Percentiles rank a stretch among this genome's conserved stretches.
Conservation (phyloP, 192 early-diverging fungal genomes). For the Allomyces macrogynus region DNA sequence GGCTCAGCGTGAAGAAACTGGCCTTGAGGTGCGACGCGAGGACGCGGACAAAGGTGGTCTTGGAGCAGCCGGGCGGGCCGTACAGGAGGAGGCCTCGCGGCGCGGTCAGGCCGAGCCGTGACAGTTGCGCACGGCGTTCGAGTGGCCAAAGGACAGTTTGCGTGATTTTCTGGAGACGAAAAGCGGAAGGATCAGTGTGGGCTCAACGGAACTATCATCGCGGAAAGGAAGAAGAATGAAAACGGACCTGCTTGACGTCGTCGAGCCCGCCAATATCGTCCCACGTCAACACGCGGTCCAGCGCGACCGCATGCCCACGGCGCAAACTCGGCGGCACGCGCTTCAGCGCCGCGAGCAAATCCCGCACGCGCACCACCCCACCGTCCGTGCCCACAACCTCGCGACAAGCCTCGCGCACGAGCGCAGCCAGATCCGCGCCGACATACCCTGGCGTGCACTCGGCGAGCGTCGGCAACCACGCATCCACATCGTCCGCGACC, state of each 20-base stretch:
- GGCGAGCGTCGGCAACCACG: constrained; percentile 23
- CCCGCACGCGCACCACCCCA: constrained; percentile 19
- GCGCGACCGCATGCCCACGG: constrained; percentile 40
- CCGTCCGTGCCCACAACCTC: constrained; percentile 9
- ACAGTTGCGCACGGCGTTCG: constrained; percentile 39
- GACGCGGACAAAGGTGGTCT: constrained; percentile 85
- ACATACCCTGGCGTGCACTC: constrained; percentile 74
- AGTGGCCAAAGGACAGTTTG: constrained; percentile 86
- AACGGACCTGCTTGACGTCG: constrained; percentile 47
- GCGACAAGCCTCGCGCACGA: constrained; percentile 60
- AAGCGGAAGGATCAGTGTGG: too few species aligned
- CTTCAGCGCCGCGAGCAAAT: constrained; percentile 45
- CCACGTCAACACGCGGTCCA: constrained; percentile 41
- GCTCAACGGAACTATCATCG: too few species aligned
- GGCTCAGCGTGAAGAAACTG: constrained; percentile 15
- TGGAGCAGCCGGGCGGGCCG: constrained; percentile 95
- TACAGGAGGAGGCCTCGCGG: constrained; percentile 84
- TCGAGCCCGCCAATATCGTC: constrained; percentile 73
- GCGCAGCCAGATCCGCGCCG: constrained; percentile 68
- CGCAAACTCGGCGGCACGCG: constrained; percentile 47
- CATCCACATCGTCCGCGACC: constrained; percentile 24
- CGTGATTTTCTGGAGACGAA: constrained; percentile 23
- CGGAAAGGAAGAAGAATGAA: too few species aligned
- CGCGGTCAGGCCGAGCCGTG: constrained; percentile 53
- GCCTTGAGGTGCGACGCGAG: constrained; percentile 12